These are phyloP conservation scores for Rostrohypoxylon terebratum DNA, from an alignment of 495 filamentous ascomycete genomes.

Conservation along the genomic window DNA sequence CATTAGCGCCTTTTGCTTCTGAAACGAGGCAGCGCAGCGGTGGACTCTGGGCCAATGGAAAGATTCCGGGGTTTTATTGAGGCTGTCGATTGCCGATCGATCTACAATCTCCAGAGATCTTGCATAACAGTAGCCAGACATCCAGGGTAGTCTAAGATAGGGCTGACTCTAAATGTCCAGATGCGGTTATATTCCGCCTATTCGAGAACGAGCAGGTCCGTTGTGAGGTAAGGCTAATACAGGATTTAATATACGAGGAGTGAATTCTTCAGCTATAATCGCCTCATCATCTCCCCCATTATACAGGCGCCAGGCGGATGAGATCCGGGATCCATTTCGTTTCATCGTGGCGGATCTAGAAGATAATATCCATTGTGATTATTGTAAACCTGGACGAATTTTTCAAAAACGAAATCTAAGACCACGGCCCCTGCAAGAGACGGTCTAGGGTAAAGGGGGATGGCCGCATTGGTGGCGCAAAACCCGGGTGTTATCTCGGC, in stretches of 20 bases:
- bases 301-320: neutral
- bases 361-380: neutral
- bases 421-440: neutral
- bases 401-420: constrained; percentile 1
- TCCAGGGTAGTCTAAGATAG: constrained; percentile 17
- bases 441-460: neutral
- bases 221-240: neutral
- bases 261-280: constrained; percentile 5
- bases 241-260: neutral
- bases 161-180: constrained; percentile 29
- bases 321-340: neutral
- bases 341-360: constrained; percentile 7
- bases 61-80: constrained; percentile 26
- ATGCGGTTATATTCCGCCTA: neutral
- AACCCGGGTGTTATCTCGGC: neutral
- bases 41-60: constrained; percentile 31
- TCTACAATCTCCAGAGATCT: constrained; percentile 33
- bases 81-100: constrained; percentile 40
- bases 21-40: constrained; percentile 19
- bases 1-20: constrained; percentile 31
- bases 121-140: constrained; percentile 9
- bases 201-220: neutral
- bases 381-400: neutral
- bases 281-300: neutral
- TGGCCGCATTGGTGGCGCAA: neutral